A percentile compares a stretch with the other conserved stretches of the same genome.
These are phyloP conservation scores for Claviceps africana DNA, from an alignment of 2,329 filamentous ascomycete genomes.

Conservation along the genomic window DNA sequence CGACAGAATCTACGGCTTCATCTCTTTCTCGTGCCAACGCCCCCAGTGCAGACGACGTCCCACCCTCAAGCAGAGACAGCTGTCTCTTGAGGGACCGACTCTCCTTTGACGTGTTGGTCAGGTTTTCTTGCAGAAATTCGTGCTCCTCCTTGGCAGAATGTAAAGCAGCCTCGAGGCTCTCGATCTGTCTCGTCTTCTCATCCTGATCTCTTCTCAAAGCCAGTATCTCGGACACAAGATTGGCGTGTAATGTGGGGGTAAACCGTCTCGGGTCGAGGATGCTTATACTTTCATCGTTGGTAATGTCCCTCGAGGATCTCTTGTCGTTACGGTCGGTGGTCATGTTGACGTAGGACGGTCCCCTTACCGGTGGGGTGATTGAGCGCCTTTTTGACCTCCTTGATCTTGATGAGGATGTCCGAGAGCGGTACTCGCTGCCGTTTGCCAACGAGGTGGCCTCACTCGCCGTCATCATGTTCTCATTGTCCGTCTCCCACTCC, in stretches of 20 bases:
- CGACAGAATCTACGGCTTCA: conserved; percentile 56
- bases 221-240: conserved; percentile 86
- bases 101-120: conserved; percentile 58
- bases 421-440: conserved; percentile 52
- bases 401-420: conserved; percentile 52
- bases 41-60: conserved; percentile 70
- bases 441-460: conserved; percentile 49
- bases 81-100: conserved; percentile 71
- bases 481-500: conserved; percentile 50
- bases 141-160: conserved; percentile 60
- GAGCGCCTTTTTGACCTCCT: conserved; percentile 48
- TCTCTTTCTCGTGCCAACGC: conserved; percentile 79
- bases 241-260: conserved; percentile 88
- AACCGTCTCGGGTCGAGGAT: conserved; percentile 83
- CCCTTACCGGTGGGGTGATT: conserved; percentile 44
- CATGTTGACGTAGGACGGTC: conserved; percentile 44
- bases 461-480: conserved; percentile 35
- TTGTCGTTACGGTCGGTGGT: conserved; percentile 28
- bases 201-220: conserved; percentile 78
- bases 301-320: conserved; percentile 42
- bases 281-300: conserved; percentile 53
- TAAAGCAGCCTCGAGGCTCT: conserved; percentile 64
- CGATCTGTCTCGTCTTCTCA: conserved; percentile 74
- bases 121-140: conserved; percentile 49
- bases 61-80: conserved; percentile 73